Evolutionary conservation across 2,329 filamentous ascomycete species (phyloP).

Genomic region (Fusarium scirpi): DNA sequence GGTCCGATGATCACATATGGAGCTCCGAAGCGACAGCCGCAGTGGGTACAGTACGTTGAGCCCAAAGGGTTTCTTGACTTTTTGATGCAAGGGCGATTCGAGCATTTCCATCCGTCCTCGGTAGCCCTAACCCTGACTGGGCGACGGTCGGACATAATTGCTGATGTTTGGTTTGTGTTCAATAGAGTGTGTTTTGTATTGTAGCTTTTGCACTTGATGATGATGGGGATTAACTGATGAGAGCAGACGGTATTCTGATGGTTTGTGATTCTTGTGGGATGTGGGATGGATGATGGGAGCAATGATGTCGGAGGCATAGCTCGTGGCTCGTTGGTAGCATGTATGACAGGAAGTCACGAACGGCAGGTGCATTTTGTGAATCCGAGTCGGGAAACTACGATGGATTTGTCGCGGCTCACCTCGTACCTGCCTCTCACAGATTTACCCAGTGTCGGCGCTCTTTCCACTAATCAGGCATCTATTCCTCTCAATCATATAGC

Average conservation of each 20-base stretch:
- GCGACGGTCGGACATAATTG: neutral
- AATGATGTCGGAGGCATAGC: neutral
- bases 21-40: neutral
- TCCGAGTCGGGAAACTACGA: neutral
- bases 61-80: neutral
- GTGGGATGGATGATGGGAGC: neutral
- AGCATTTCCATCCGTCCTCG: neutral
- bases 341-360: neutral
- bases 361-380: rapidly evolving
- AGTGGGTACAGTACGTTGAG: neutral
- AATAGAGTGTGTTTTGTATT: neutral
- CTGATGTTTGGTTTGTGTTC: neutral
- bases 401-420: neutral
- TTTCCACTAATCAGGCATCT: neutral
- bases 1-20: neutral
- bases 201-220: neutral
- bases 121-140: neutral
- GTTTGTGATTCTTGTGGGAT: neutral
- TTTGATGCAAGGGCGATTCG: neutral
- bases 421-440: neutral
- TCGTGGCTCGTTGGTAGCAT: neutral
- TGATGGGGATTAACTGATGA: neutral
- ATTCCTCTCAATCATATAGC: no score
- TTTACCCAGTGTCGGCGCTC: rapidly evolving
- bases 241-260: neutral